These are phyloP conservation scores for Pseudoneurospora amorphoporcata DNA, from an alignment of 495 filamentous ascomycete species.

Conservation along the genomic window DNA sequence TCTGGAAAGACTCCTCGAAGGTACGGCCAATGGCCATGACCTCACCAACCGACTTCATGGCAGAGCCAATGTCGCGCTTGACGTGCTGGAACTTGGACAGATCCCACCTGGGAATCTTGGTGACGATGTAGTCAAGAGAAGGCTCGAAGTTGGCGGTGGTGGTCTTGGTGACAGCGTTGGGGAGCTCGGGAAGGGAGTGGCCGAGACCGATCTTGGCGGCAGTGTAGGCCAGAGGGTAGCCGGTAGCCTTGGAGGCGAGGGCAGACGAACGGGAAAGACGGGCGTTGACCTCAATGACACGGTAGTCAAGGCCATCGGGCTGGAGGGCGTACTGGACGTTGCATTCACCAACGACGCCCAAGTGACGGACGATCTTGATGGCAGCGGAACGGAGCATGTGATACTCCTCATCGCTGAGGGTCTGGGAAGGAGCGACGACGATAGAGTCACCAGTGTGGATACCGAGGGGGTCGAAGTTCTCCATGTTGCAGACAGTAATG, in stretches of 20 bases:
- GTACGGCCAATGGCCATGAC: slow-evolving; percentile 98
- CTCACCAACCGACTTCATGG: slow-evolving; percentile 98
- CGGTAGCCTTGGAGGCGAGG: slow-evolving; percentile 93
- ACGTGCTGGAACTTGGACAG: slow-evolving; percentile 97
- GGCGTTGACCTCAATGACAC: slow-evolving; percentile 97
- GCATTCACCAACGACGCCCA: slow-evolving; percentile 94
- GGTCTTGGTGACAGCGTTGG: slow-evolving; percentile 95
- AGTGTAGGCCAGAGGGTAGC: slow-evolving; percentile 92
- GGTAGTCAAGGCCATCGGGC: slow-evolving; percentile 88
- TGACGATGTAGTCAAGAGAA: slow-evolving; percentile 92
- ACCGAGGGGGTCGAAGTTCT: slow-evolving; percentile 95
- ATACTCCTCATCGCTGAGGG: slow-evolving; percentile 92
- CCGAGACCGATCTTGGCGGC: slow-evolving; percentile 95
- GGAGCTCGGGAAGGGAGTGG: slow-evolving; percentile 86
- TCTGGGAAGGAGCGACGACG: slow-evolving; percentile 92
- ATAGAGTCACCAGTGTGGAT: slow-evolving; percentile 97
- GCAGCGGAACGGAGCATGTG: slow-evolving; percentile 97
- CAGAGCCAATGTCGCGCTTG: slow-evolving; percentile 89
- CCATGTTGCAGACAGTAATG: slow-evolving; percentile 99
- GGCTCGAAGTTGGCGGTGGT: slow-evolving; percentile 98
- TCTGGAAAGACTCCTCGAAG: slow-evolving; percentile 98
- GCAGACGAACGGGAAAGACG: slow-evolving; percentile 94
- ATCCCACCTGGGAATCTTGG: slow-evolving; percentile 97
- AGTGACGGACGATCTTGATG: slow-evolving; percentile 90
- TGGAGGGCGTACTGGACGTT: slow-evolving; percentile 97